A percentile compares a stretch with the other conserved stretches of the same genome.
Evolutionary conservation across 208 protist species (phyloP).

Genomic region (Borovskyia barvae): DNA sequence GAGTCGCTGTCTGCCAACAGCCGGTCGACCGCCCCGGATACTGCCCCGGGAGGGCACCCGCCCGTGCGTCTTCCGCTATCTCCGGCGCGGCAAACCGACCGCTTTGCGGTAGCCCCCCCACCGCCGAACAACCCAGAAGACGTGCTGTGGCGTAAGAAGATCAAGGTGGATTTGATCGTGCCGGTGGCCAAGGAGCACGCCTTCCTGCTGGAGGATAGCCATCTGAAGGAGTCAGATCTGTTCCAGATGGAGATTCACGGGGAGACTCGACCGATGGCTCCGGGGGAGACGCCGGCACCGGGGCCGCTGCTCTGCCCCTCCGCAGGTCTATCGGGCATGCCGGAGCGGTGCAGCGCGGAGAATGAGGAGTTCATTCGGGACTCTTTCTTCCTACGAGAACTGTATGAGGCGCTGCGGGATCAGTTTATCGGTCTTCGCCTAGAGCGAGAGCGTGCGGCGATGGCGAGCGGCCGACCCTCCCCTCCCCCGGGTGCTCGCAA

Average conservation of each 20-base stretch:
- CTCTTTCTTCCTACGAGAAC: slow-evolving; percentile 49
- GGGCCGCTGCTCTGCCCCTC: slow-evolving; percentile 50
- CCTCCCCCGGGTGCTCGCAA: slow-evolving; percentile 10
- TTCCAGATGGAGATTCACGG: slow-evolving; percentile 64
- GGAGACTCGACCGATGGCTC: slow-evolving; percentile 30
- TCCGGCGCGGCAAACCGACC: slow-evolving; percentile 9
- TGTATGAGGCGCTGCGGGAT: slow-evolving; percentile 68
- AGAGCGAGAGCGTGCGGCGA: slow-evolving; percentile 37
- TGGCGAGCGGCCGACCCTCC: slow-evolving; percentile 21
- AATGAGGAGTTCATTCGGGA: slow-evolving; percentile 55
- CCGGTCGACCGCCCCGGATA: neutral
- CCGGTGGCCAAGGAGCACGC: slow-evolving; percentile 42
- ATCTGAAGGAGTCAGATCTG: slow-evolving; percentile 54
- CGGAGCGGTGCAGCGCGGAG: slow-evolving; percentile 32
- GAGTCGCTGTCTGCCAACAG: slow-evolving; percentile 6
- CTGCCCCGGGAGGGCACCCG: neutral
- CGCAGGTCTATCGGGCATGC: slow-evolving; percentile 19
- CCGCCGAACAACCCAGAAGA: slow-evolving; percentile 24
- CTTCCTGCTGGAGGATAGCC: slow-evolving; percentile 45
- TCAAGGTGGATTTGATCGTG: slow-evolving; percentile 61
- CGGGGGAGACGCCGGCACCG: slow-evolving; percentile 33
- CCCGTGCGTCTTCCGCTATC: slow-evolving; percentile 15
- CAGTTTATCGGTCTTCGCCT: slow-evolving; percentile 48
- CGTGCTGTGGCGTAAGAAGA: slow-evolving; percentile 61
- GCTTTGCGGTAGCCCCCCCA: slow-evolving; percentile 18